Percentiles rank a stretch among this genome's conserved stretches.
Conservation (phyloP, 345 rosid species). For the Pistacia atlantica region DNA sequence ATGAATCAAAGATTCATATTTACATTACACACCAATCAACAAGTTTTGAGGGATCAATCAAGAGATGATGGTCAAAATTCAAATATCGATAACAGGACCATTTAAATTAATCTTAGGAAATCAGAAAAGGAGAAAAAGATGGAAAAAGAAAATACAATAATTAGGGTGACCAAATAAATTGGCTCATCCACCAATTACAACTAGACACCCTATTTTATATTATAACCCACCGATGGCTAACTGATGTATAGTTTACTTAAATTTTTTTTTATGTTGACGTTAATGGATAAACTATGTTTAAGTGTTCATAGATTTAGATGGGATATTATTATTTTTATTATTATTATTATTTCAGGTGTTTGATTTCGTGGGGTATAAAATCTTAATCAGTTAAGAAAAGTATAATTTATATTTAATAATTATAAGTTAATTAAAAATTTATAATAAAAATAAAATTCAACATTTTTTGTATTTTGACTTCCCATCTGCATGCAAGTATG, state of each 20-base stretch:
- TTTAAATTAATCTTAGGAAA: not conserved
- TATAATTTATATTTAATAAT: not conserved
- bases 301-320: constrained; percentile 26
- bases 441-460: constrained; percentile 15
- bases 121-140: not conserved
- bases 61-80: not conserved
- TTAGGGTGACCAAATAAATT: not conserved
- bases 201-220: constrained; percentile 25
- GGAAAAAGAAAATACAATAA: no score
- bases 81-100: not conserved
- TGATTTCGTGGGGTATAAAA: constrained; percentile 57
- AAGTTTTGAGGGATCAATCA: constrained; percentile 15
- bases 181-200: constrained; percentile 27
- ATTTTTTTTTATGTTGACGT: constrained; percentile 14
- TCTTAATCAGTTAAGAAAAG: constrained; percentile 53
- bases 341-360: constrained; percentile 27
- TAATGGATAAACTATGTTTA: constrained; percentile 30
- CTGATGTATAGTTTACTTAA: constrained; percentile 26
- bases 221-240: constrained; percentile 23
- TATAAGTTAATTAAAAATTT: not conserved
- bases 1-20: no score
- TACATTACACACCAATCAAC: no score
- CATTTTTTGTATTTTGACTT: constrained; percentile 44
- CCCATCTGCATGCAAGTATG: constrained; percentile 50
- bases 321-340: not conserved